These are phyloP conservation scores for Backusella tuberculispora DNA, from an alignment of 192 early-diverging fungal species.

Conservation along the genomic window DNA sequence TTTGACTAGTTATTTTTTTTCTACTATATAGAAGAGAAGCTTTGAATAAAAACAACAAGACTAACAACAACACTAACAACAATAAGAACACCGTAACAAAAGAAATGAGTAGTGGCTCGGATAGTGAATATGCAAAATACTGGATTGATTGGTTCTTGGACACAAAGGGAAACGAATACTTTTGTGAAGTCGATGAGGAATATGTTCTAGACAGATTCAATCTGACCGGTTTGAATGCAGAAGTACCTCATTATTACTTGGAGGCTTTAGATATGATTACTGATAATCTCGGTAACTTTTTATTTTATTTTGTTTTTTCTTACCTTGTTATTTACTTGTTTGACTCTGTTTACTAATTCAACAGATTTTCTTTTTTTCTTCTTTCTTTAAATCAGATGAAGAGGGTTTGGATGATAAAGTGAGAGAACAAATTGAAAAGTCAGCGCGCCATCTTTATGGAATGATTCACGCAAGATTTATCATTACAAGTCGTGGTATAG, in stretches of 20 bases:
- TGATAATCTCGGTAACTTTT: slow-evolving; percentile 69
- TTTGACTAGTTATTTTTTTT: too few relatives aligned
- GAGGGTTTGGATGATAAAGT: slow-evolving; percentile 71
- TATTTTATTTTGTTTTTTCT: not conserved
- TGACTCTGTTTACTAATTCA: too few relatives aligned
- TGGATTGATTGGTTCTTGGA: slow-evolving; percentile 97
- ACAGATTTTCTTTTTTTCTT: not conserved
- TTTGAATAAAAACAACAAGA: too few relatives aligned
- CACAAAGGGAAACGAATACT: slow-evolving; percentile 95
- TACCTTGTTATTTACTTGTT: too few relatives aligned
- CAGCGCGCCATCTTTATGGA: slow-evolving; percentile 93
- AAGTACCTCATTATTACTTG: slow-evolving; percentile 84
- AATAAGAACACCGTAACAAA: too few relatives aligned
- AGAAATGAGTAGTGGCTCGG: slow-evolving; percentile 56
- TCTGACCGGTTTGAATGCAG: slow-evolving; percentile 88
- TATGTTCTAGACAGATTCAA: slow-evolving; percentile 98
- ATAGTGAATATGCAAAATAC: slow-evolving; percentile 72
- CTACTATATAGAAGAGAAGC: too few relatives aligned
- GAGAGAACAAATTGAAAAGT: slow-evolving; percentile 82
- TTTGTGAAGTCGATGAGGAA: slow-evolving; percentile 98
- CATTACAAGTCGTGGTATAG: slow-evolving; percentile 87
- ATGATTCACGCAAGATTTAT: slow-evolving; percentile 98
- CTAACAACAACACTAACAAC: too few relatives aligned
- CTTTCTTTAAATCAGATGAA: slow-evolving; percentile 43
- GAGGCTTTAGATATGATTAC: slow-evolving; percentile 93